Conservation (phyloP, 2,329 filamentous ascomycete genomes). For the Aureobasidium sp. region DNA sequence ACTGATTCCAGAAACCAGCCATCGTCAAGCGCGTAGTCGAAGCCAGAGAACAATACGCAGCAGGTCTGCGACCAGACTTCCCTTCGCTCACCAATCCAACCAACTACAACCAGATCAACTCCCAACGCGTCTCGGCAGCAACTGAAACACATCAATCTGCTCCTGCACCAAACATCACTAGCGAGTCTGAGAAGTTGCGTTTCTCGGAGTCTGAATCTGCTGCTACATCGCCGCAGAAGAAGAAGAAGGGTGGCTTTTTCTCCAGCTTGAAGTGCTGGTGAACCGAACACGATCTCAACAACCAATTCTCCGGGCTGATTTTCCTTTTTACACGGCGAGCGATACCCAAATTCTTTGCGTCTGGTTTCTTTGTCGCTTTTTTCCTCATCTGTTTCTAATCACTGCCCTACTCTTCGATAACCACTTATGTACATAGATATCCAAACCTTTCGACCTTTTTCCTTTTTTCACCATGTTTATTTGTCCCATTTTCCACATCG, state of each 20-base stretch:
- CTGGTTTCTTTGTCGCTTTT: not conserved
- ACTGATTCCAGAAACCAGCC: no score
- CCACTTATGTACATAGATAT: not conserved
- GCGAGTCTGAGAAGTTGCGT: not conserved
- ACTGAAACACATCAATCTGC: not conserved
- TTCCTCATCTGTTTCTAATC: not conserved
- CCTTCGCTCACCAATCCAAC: not conserved
- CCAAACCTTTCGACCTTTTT: not conserved
- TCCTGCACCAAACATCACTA: not conserved
- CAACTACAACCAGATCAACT: not conserved
- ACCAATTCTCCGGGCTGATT: not conserved
- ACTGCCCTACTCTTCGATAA: not conserved
- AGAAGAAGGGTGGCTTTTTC: slow-evolving; percentile 9
- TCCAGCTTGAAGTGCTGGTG: slow-evolving; percentile 12
- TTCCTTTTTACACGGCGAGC: not conserved
- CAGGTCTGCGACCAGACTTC: slow-evolving; percentile 9
- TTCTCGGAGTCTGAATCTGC: slow-evolving; percentile 1
- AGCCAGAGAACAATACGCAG: slow-evolving; percentile 37
- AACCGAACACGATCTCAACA: no score
- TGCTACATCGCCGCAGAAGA: not conserved
- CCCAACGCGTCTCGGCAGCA: not conserved
- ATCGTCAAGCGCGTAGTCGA: slow-evolving; percentile 54
- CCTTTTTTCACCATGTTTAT: no score
- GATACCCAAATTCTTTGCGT: not conserved
- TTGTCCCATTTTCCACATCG: no score